phyloP scores from a whole-genome alignment of 192 early-diverging fungal genomes.

The Mortierella claussenii region DNA sequence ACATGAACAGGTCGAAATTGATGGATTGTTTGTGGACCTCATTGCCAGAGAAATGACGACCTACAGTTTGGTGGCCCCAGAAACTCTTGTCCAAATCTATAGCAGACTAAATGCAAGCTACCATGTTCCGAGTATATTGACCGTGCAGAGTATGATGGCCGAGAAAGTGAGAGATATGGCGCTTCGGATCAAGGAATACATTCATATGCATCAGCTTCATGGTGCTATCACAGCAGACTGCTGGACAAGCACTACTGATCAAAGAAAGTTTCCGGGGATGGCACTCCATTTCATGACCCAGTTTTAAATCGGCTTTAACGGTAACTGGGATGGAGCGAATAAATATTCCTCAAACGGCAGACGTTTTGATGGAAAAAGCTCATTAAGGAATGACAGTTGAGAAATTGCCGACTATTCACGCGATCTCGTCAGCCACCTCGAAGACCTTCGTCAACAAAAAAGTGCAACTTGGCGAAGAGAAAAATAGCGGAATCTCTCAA shows the following conservation, averaged over 20 bases:
- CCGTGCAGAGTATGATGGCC: neutral
- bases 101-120: neutral
- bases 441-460: too few relatives aligned
- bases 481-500: too few relatives aligned
- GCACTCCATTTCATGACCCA: neutral
- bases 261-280: conserved; percentile 10
- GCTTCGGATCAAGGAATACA: neutral
- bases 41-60: neutral
- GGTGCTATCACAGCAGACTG: conserved; percentile 8
- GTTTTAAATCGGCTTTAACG: neutral
- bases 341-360: neutral
- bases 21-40: neutral
- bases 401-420: too few relatives aligned
- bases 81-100: neutral
- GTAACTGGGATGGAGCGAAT: conserved; percentile 10
- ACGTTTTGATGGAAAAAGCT: neutral
- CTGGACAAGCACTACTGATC: conserved; percentile 15
- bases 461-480: too few relatives aligned
- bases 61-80: neutral
- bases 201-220: neutral
- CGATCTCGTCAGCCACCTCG: too few relatives aligned
- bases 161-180: neutral
- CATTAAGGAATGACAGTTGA: too few relatives aligned
- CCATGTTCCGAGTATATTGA: neutral
- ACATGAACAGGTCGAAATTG: neutral